Evolutionary conservation across 768 basidiomycete genomes (phyloP).

Genomic region (Leucocoprinus leucothites): DNA sequence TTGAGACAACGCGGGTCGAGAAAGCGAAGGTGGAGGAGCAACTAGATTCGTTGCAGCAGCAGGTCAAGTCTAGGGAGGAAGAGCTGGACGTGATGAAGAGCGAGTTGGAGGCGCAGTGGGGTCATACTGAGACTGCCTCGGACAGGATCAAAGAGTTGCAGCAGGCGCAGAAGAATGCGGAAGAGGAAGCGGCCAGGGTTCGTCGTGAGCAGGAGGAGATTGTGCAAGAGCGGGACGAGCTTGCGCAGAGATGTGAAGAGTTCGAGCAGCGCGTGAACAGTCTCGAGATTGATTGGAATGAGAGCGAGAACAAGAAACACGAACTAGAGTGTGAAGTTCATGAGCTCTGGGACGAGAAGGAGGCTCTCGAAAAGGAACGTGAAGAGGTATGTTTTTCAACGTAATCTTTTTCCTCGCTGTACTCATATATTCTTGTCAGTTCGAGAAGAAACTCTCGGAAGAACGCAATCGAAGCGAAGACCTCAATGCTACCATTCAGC

Average conservation of each 20-base stretch:
- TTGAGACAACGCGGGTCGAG: slow-evolving; percentile 42
- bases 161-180: slow-evolving; percentile 26
- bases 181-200: slow-evolving; percentile 25
- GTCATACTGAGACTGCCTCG: slow-evolving; percentile 52
- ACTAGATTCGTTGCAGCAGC: slow-evolving; percentile 36
- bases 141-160: slow-evolving; percentile 42
- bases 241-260: slow-evolving; percentile 37
- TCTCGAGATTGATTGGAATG: slow-evolving; percentile 55
- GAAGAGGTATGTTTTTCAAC: slow-evolving; percentile 40
- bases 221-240: slow-evolving; percentile 35
- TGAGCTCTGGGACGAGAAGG: slow-evolving; percentile 48
- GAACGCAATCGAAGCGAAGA: slow-evolving; percentile 50
- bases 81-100: slow-evolving; percentile 48
- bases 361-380: slow-evolving; percentile 53
- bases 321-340: slow-evolving; percentile 57
- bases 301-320: slow-evolving; percentile 49
- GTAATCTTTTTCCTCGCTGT: background rate
- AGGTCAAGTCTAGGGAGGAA: slow-evolving; percentile 39
- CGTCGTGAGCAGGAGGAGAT: slow-evolving; percentile 24
- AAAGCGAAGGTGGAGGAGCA: slow-evolving; percentile 42
- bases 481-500: slow-evolving; percentile 46
- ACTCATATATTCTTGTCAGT: slow-evolving; percentile 27
- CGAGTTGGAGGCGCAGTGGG: slow-evolving; percentile 74
- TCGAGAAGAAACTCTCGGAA: slow-evolving; percentile 50
- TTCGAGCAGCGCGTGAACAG: slow-evolving; percentile 39